Base-by-base conservation (phyloP, 495 filamentous ascomycete species). In the Penicillium egyptiacum region DNA sequence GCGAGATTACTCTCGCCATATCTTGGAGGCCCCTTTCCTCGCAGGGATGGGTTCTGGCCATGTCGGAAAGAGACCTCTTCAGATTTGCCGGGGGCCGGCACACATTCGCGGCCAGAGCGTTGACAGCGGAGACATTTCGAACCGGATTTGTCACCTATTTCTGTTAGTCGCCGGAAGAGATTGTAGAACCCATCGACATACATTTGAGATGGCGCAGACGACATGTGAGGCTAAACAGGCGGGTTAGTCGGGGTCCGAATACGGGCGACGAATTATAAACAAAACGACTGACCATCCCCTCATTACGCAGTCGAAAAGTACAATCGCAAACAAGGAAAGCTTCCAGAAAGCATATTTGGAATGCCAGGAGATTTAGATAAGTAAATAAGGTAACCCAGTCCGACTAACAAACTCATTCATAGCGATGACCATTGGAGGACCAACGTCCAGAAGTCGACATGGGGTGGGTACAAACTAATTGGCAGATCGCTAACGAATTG, bases 161-260 rank as follows among this genome's bases (percentile, higher is more conserved):
- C 19, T 22, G 44, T 25, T 35, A 40, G 52, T 22, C 7, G 11
- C 28, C 46, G 35, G 28, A 25, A 20, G 5, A 44, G n/a, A 20
- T 14, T 25, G 12, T 11, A 42, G 5, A 46, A 23, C 37, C 0
- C n/a, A 5, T 55, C 4, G 19, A 52, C 55, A 43, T 65, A 77
- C 74, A 77, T 75, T 75, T 77, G 60, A 77, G 61, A 72, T 77
- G 74, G 70, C 74, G 74, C 66, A 74, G 62, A 64, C 74, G 74
- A 65, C 74, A 77, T 26, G 74, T 77, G 58, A 77, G 74, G 69
- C 74, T 77, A 10, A 57, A 23, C 42, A 54, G 11, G 51, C 17
- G 17, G 30, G 4, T 49, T 50, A 50, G 44, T 57, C 42, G 62
- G 55, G 9, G 10, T 11, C 17, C 17, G 22, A 42, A 9, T 40